Evolutionary conservation across 208 protist genomes (phyloP), one percentile per base, ranked within the genome.

Genomic region (Jaenimonas drosophilae): DNA sequence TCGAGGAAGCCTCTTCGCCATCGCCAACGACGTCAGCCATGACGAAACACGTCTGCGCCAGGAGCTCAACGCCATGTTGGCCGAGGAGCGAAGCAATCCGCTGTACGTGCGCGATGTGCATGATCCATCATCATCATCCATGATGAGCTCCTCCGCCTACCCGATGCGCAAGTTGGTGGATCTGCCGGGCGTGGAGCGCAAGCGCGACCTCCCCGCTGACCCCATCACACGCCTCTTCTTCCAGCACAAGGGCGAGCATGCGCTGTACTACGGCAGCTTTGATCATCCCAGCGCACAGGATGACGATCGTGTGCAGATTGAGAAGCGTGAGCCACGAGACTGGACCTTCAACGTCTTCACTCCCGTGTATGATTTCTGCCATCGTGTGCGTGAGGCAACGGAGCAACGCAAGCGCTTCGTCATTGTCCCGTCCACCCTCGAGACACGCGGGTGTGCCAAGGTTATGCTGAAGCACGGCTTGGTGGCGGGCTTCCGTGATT

Each of bases 161-260:
- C 64, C 69, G 31, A 66, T 83, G 43, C 62, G 63, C 7, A 59
- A 23, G 19, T 68, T 93, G 12, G 75, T 90, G 32, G 57, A 90
- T 17, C 58, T 94, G 23, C 86, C 86, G 0, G 86, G 86, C 7
- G 86, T 94, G 14, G 75, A 87, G 65, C 76, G 76, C 0, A 49
- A 65, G 2, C 78, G 79, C 24, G 87, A 94, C 49, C 62, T 94
- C 5, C 87, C 87, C 0, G 82, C 82, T 0, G 87, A 94, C 59
- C 87, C 87, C 5, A 86, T 94, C 62, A 94, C 87, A 2, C 72
- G 87, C 2, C 71, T 94, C 40, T 94, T 94, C 70, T 94, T 94
- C 52, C 87, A 94, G 60, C 82, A 90, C 65, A 82, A 91, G 56
- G 87, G 87, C 17, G 82, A 94, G 28, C 72, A 91, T 56, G 87